Percentiles rank a stretch among this genome's conserved stretches.
Conservation (phyloP, 2,329 filamentous ascomycete species). For the Epicoccum nigrum region DNA sequence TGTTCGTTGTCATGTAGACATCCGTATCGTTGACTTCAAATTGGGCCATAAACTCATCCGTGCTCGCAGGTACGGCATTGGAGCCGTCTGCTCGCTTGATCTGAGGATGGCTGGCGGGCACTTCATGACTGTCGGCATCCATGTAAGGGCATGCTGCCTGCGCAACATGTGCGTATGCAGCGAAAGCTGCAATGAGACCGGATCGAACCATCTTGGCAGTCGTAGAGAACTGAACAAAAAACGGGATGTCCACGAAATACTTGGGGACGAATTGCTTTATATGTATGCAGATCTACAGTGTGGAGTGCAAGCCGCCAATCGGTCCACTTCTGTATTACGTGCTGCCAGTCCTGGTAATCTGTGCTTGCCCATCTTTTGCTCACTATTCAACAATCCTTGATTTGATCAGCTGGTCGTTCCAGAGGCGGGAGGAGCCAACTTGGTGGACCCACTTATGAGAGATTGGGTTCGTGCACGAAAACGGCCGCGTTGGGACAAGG, state of each 20-base stretch:
- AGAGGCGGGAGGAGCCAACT: constrained; percentile 7
- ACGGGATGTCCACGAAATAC: not conserved
- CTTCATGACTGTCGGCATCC: constrained; percentile 36
- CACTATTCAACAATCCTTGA: constrained; percentile 6
- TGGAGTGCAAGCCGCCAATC: constrained; percentile 2
- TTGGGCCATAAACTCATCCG: constrained; percentile 45
- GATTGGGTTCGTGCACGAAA: constrained; percentile 14
- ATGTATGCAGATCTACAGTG: not conserved
- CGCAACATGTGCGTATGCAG: constrained; percentile 30
- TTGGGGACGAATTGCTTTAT: constrained; percentile 21
- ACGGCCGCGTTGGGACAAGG: constrained; percentile 16
- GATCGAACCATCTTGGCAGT: constrained; percentile 33
- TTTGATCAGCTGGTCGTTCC: constrained; percentile 14
- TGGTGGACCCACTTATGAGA: constrained; percentile 15
- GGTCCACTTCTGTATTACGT: constrained; percentile 6
- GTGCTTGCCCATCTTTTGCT: constrained; percentile 6
- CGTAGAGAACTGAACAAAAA: not conserved
- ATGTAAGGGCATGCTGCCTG: constrained; percentile 46
- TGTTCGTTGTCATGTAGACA: constrained; percentile 63
- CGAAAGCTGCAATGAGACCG: constrained; percentile 31
- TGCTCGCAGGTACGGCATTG: constrained; percentile 19
- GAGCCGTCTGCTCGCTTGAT: constrained; percentile 35
- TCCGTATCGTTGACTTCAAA: constrained; percentile 47
- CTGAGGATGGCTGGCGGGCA: constrained; percentile 37
- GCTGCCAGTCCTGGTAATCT: not conserved